Conservation (phyloP, 2,329 filamentous ascomycete genomes). For the Paramyrothecium sp. region DNA sequence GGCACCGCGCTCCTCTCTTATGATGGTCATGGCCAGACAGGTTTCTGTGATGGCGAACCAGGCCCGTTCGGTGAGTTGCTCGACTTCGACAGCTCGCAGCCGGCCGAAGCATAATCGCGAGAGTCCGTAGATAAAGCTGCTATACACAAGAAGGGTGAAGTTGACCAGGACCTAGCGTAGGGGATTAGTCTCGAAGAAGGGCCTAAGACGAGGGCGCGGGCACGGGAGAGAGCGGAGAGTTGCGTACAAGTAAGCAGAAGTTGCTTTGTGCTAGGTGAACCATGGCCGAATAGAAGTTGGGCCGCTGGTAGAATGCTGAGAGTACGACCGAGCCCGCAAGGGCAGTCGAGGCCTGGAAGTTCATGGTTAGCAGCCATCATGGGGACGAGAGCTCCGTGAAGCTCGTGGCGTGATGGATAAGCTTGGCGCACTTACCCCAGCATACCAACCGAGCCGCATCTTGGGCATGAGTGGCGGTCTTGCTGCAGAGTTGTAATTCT, state of each 20-base stretch:
- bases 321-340: slow-evolving; percentile 81
- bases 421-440: slow-evolving; percentile 49
- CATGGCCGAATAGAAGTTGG: slow-evolving; percentile 98
- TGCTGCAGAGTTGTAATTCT: not conserved
- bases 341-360: slow-evolving; percentile 70
- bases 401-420: slow-evolving; percentile 11
- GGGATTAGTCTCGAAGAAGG: slow-evolving; percentile 8
- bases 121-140: slow-evolving; percentile 78
- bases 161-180: slow-evolving; percentile 78
- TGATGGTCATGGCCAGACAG: slow-evolving; percentile 96
- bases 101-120: slow-evolving; percentile 89
- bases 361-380: slow-evolving; percentile 18
- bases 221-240: not conserved
- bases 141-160: slow-evolving; percentile 77
- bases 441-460: slow-evolving; percentile 61
- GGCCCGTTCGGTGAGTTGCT: slow-evolving; percentile 94
- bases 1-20: slow-evolving; percentile 88
- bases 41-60: slow-evolving; percentile 99
- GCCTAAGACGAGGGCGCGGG: not conserved
- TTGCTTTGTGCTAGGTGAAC: slow-evolving; percentile 97
- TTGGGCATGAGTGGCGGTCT: slow-evolving; percentile 29
- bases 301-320: slow-evolving; percentile 89
- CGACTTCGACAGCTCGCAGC: slow-evolving; percentile 89
- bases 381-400: slow-evolving; percentile 13
- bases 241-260: slow-evolving; percentile 83